Evolutionary conservation across 2,329 filamentous ascomycete genomes (phyloP), one percentile per base, ranked within the genome.

Genomic region (Pseudocercospora vitis): DNA sequence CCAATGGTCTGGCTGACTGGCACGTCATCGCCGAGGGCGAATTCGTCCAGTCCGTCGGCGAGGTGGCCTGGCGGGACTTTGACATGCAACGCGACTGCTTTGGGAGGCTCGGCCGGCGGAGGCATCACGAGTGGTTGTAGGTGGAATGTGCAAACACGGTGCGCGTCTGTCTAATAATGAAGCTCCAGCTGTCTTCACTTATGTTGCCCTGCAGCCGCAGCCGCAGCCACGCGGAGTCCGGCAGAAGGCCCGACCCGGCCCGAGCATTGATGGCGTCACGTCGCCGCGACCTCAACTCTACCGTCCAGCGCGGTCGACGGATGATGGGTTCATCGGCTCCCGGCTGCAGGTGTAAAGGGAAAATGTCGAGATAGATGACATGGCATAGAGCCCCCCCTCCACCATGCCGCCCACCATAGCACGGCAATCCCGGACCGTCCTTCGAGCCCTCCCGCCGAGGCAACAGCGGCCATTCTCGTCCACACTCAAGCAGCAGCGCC

Each of bases 1-100:
- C 69, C 73, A 44, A 86, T 67, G 2, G 78, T 83, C 2, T 71
- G 72, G 19, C 50, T 50, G 33, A 64, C 44, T 61, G 61, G 50
- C 19, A 70, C 46, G 23, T 56, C 48, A 11, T 50, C 53, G 3
- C 64, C 65, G 4, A 69, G 56, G 3, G 53, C 54, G 57, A 68
- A 68, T 12, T 65, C 64, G 21, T 68, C 66, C 9, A 46, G 51
- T 21, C 51, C 57, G 52, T 58, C 61, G 9, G 59, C 50, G 18
- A 67, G 55, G 42, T 68, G 56, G 39, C 67, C 66, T 14, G 65
- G 65, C 42, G 66, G 66, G 31, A 70, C 67, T 48, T 70, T 70
- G 59, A 69, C 50, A 42, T 60, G 59, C 45, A 70, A 49, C 7
- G 58, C 59, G 56, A 70, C 66, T 28, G 53, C 55, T 12, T 52